A percentile compares a stretch with the other conserved stretches of the same genome.
Conservation (phyloP, 2,329 filamentous ascomycete genomes). For the Aspergillus sp. region DNA sequence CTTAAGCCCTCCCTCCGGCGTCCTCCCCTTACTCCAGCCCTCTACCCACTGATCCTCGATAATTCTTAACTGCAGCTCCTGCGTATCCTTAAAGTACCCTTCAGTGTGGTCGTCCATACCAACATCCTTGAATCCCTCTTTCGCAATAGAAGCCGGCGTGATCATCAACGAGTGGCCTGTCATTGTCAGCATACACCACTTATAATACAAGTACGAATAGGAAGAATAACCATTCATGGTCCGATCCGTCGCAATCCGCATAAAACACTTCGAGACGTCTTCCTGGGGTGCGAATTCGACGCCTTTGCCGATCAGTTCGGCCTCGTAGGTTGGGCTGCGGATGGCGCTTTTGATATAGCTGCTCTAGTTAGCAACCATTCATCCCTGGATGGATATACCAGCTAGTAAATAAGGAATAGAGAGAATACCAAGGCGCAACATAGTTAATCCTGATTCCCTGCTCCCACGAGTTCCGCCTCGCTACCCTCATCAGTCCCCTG, state of each 20-base stretch:
- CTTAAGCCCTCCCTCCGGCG: conserved; percentile 9
- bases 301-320: conserved; percentile 10
- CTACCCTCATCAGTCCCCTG: conserved; percentile 46
- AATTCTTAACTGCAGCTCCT: conserved; percentile 42
- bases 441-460: conserved; percentile 51
- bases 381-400: no score
- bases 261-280: conserved; percentile 12
- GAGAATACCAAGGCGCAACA: conserved; percentile 45
- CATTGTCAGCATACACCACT: no score
- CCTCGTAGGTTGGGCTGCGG: conserved; percentile 13
- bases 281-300: conserved; percentile 14
- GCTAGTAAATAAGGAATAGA: no score
- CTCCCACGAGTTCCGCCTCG: conserved; percentile 38
- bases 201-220: no score
- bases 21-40: conserved; percentile 18
- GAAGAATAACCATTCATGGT: conserved; percentile 27
- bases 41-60: conserved; percentile 46
- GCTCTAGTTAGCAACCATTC: not conserved
- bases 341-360: conserved; percentile 18
- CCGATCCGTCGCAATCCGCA: conserved; percentile 35
- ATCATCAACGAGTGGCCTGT: conserved; percentile 44
- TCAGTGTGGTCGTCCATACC: conserved; percentile 41
- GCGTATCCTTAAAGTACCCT: conserved; percentile 42
- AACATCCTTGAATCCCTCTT: conserved; percentile 44
- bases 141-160: conserved; percentile 36